A percentile compares a stretch with the other conserved stretches of the same genome.
phyloP scores from a whole-genome alignment of 257 asterid genomes.

The Solanum dulcamara region DNA sequence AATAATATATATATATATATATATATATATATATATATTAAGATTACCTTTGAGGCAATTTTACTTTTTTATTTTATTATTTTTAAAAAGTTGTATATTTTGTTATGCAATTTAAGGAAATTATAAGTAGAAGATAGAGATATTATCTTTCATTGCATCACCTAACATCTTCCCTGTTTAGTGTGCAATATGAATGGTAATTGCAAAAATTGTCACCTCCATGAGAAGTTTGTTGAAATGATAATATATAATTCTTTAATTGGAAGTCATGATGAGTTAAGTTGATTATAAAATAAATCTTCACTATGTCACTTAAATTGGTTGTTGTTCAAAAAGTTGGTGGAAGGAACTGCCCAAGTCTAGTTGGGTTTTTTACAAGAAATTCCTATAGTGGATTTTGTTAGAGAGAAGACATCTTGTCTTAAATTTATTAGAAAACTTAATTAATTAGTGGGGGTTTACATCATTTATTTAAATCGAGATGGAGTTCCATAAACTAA shows the following conservation, averaged over 20 bases:
- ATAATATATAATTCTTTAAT: background rate
- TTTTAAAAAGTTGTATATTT: background rate
- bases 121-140: background rate
- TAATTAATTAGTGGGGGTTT: background rate
- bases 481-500: background rate
- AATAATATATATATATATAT: too few relatives aligned
- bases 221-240: background rate
- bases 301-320: background rate
- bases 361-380: background rate
- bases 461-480: background rate
- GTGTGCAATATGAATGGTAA: background rate
- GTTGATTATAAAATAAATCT: background rate
- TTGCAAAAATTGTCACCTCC: background rate
- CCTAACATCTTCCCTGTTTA: background rate
- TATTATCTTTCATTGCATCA: background rate
- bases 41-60: background rate
- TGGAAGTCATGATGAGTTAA: background rate
- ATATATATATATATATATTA: too few relatives aligned
- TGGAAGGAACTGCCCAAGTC: background rate
- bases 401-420: background rate
- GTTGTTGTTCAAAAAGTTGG: background rate
- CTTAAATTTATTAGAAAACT: background rate
- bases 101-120: background rate
- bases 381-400: background rate
- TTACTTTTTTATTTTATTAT: too few relatives aligned